Conservation (phyloP, 2,329 filamentous ascomycete species). For the Hymenoscyphus scutula region DNA sequence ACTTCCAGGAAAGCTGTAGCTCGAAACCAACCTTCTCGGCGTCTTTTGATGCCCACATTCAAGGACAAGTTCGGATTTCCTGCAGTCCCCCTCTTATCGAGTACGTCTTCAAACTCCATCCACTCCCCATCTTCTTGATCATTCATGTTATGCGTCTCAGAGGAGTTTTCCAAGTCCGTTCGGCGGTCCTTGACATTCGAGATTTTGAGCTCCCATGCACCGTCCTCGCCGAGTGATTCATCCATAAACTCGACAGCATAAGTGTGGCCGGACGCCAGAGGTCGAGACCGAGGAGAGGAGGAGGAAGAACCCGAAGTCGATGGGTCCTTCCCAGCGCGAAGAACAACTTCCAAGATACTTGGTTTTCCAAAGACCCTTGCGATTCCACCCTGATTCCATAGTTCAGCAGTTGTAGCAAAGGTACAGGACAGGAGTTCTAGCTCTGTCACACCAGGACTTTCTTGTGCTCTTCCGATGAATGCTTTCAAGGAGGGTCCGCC, state of each 20-base stretch:
- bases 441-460: background rate
- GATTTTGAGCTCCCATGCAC: background rate
- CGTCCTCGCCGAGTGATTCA: background rate
- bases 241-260: background rate
- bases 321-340: background rate
- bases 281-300: no score
- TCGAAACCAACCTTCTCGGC: background rate
- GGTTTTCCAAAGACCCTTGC: background rate
- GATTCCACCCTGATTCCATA: background rate
- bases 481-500: slow-evolving; percentile 44
- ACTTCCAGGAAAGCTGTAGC: background rate
- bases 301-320: no score
- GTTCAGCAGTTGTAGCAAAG: background rate
- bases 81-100: background rate
- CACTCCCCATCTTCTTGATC: no score
- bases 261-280: no score
- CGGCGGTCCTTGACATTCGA: background rate
- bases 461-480: slow-evolving; percentile 40
- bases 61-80: slow-evolving; percentile 3
- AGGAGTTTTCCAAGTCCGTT: background rate
- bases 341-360: background rate
- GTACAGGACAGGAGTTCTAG: slow-evolving; percentile 5
- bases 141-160: no score
- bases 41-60: slow-evolving; percentile 1
- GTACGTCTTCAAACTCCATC: background rate